These are phyloP conservation scores for Magnolia kwangsiensis DNA, from an alignment of 164 flowering plant species.

Conservation along the genomic window DNA sequence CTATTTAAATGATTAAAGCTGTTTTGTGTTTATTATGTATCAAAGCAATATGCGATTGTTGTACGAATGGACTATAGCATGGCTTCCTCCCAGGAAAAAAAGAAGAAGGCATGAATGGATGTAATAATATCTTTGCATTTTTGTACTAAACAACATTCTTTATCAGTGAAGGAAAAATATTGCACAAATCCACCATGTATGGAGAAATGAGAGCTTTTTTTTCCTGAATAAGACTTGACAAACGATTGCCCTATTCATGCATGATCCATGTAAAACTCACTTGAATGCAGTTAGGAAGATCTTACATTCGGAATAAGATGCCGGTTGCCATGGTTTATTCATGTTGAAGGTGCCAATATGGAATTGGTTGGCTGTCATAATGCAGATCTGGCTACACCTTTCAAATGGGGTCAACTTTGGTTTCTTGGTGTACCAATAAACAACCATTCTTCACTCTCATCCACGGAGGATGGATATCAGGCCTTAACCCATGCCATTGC, in stretches of 20 bases:
- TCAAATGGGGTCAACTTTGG: constrained; percentile 83
- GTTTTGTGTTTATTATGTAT: background rate
- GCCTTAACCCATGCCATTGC: constrained; percentile 70
- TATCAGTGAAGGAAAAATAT: background rate
- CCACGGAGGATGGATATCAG: constrained; percentile 78
- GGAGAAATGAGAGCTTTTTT: constrained; percentile 29
- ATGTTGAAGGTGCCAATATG: constrained; percentile 83
- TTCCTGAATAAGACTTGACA: constrained; percentile 23
- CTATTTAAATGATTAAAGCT: too few relatives aligned
- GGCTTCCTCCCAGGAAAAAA: background rate
- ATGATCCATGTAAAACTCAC: constrained; percentile 52
- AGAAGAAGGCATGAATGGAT: background rate
- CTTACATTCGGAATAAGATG: constrained; percentile 58
- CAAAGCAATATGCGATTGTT: constrained; percentile 4
- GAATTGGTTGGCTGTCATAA: constrained; percentile 99
- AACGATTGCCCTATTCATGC: constrained; percentile 40
- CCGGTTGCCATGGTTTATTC: constrained; percentile 85
- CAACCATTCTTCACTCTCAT: constrained; percentile 67
- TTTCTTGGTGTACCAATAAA: constrained; percentile 89
- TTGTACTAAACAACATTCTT: background rate
- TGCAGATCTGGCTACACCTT: constrained; percentile 97
- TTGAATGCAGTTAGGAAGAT: constrained; percentile 55
- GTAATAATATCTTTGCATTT: background rate
- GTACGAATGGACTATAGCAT: background rate
- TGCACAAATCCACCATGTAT: constrained; percentile 7